Conservation (phyloP, 305 asterid genomes). For the Fraxinus platypoda region DNA sequence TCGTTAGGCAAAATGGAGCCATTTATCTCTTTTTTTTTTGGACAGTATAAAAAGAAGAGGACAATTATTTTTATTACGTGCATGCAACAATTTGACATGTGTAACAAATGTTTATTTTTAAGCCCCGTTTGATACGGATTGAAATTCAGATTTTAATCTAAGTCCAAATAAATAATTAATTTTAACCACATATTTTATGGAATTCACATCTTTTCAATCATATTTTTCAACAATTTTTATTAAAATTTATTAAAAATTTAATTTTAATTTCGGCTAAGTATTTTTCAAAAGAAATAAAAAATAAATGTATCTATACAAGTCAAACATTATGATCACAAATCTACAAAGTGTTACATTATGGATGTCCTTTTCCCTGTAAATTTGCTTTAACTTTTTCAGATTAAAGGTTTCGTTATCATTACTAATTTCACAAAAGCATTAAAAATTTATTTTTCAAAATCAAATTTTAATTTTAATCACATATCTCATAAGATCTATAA, state of each 20-base stretch:
- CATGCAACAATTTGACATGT: not conserved
- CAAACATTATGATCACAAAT: not conserved
- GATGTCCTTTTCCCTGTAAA: not conserved
- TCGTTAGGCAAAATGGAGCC: not conserved
- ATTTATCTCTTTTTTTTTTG: not conserved
- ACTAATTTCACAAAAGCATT: not conserved
- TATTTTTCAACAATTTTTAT: too few species aligned
- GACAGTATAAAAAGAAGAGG: too few species aligned
- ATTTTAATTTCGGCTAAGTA: not conserved
- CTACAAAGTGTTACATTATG: not conserved
- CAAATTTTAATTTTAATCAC: too few species aligned
- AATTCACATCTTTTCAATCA: too few species aligned
- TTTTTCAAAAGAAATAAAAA: not conserved
- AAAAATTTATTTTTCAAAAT: too few species aligned
- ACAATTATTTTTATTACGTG: too few species aligned
- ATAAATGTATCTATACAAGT: not conserved
- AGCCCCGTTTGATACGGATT: too few species aligned
- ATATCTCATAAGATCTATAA: too few species aligned
- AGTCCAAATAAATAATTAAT: too few species aligned
- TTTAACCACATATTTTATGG: too few species aligned
- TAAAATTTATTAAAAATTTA: too few species aligned
- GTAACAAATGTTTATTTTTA: not conserved
- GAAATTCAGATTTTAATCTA: too few species aligned
- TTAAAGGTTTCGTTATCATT: not conserved
- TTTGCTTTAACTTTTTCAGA: not conserved